These are phyloP conservation scores for Aureobasidium sp. DNA, from an alignment of 2,329 filamentous ascomycete genomes.

Conservation along the genomic window DNA sequence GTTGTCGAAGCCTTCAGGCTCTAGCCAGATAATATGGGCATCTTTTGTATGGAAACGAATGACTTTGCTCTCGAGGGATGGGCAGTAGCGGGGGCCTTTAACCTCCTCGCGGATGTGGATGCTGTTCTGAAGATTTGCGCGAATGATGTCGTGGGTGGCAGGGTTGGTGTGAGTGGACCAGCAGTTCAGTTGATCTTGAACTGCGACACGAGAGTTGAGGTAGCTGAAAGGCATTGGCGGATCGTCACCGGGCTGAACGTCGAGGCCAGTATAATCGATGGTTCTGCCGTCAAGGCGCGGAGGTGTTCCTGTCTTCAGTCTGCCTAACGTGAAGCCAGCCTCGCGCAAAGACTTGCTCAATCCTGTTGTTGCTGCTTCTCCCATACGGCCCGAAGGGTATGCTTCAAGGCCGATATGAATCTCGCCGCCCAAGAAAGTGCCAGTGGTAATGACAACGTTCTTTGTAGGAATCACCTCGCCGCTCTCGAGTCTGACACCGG, in stretches of 20 bases:
- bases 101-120: slow-evolving; percentile 95
- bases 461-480: slow-evolving; percentile 74
- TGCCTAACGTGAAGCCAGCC: slow-evolving; percentile 81
- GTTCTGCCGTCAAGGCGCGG: slow-evolving; percentile 74
- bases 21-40: slow-evolving; percentile 88
- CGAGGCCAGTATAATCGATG: slow-evolving; percentile 68
- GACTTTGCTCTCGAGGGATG: slow-evolving; percentile 89
- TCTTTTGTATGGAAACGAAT: slow-evolving; percentile 77
- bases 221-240: slow-evolving; percentile 89
- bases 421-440: slow-evolving; percentile 90
- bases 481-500: slow-evolving; percentile 77
- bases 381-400: slow-evolving; percentile 84
- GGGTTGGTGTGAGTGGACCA: slow-evolving; percentile 83
- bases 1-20: slow-evolving; percentile 88
- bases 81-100: slow-evolving; percentile 89
- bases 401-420: slow-evolving; percentile 84
- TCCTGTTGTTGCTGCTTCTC: slow-evolving; percentile 86
- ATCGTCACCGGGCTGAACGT: slow-evolving; percentile 72
- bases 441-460: slow-evolving; percentile 88
- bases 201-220: slow-evolving; percentile 68
- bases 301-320: slow-evolving; percentile 92
- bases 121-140: slow-evolving; percentile 86
- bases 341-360: slow-evolving; percentile 83
- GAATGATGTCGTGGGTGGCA: slow-evolving; percentile 72
- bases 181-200: slow-evolving; percentile 77